A percentile compares a stretch with the other conserved stretches of the same genome.
Conservation (phyloP, 148 eudicot species). For the Heliosperma pusillum region DNA sequence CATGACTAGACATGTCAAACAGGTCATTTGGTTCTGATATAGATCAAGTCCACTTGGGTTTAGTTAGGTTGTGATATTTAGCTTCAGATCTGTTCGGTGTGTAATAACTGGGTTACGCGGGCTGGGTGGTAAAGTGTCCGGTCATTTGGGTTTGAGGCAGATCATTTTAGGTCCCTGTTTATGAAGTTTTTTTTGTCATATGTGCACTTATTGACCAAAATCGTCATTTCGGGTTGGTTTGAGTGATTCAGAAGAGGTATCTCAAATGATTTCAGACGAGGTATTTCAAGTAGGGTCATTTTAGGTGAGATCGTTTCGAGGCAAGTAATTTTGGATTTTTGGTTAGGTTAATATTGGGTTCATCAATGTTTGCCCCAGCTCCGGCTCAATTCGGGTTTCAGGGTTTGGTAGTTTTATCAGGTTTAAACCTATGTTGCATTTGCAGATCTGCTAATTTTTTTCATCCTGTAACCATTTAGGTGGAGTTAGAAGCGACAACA, state of each 20-base stretch:
- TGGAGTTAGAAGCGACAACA: constrained; percentile 71
- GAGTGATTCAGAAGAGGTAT: no score
- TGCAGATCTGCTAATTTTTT: constrained; percentile 1
- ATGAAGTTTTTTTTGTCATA: no score
- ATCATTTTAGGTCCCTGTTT: background rate
- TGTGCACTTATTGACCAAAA: background rate
- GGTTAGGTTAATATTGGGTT: background rate
- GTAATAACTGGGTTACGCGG: background rate
- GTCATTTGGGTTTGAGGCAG: background rate
- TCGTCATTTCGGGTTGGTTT: background rate
- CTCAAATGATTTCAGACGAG: no score
- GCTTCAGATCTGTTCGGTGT: background rate
- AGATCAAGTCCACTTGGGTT: background rate
- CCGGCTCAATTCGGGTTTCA: background rate
- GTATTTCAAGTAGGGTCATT: no score
- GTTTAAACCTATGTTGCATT: background rate
- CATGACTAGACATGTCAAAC: background rate
- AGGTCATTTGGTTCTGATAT: background rate
- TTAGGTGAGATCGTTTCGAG: background rate
- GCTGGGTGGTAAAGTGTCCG: background rate
- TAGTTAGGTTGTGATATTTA: background rate
- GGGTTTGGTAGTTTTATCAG: background rate
- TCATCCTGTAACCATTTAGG: constrained; percentile 35
- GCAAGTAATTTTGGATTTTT: background rate
- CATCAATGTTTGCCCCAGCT: background rate